phyloP scores from a whole-genome alignment of 345 rosid genomes.

The Eucalyptus urophylla region DNA sequence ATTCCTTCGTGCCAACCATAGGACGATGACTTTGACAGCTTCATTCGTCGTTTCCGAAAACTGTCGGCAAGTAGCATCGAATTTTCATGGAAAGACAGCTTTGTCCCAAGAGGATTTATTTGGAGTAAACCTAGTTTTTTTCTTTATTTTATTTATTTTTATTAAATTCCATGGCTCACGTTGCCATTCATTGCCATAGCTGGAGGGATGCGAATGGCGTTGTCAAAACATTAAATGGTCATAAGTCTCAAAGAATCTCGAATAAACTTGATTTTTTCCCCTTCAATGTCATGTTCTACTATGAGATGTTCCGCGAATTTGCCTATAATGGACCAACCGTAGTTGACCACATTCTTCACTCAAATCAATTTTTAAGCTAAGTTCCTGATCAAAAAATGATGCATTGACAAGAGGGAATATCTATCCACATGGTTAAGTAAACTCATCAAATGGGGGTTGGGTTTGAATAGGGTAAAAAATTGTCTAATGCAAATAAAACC shows the following conservation, averaged over 20 bases:
- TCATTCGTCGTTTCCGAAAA: neutral
- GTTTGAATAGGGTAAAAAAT: neutral
- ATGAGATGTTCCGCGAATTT: neutral
- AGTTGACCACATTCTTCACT: neutral
- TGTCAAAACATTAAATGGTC: neutral
- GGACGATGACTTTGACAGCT: neutral
- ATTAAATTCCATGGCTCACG: neutral
- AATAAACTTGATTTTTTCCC: neutral
- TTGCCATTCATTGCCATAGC: neutral
- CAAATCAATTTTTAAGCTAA: neutral
- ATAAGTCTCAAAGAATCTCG: neutral
- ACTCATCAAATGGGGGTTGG: neutral
- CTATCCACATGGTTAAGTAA: neutral
- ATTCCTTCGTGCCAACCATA: neutral
- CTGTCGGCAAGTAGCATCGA: neutral
- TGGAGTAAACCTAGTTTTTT: neutral
- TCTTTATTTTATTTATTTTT: no score
- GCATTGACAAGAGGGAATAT: neutral
- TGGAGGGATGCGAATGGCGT: neutral
- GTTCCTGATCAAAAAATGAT: neutral
- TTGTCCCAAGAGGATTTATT: neutral
- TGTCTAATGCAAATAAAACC: neutral
- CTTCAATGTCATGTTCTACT: neutral
- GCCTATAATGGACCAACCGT: neutral
- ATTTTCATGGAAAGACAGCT: neutral